phyloP scores from a whole-genome alignment of 2,329 filamentous ascomycete genomes.

The Magnaporthiopsis rhizophila region DNA sequence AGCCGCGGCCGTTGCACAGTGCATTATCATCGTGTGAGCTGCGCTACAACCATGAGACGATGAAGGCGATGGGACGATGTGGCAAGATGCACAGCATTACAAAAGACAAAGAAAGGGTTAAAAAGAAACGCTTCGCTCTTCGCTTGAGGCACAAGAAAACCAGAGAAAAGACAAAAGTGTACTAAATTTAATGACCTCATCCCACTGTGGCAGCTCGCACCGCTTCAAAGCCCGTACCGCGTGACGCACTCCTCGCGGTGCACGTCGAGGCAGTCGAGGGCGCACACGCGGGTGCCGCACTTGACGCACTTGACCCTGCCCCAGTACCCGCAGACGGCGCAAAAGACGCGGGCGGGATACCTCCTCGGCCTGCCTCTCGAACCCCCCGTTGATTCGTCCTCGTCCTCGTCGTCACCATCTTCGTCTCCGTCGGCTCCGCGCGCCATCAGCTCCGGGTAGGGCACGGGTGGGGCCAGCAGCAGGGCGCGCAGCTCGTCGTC shows the following conservation, averaged over 20 bases:
- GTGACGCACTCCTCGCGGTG: constrained; percentile 67
- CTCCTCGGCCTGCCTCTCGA: constrained; percentile 14
- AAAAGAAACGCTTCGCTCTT: too few species aligned
- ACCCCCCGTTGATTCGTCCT: constrained; percentile 21
- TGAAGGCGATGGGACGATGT: too few species aligned
- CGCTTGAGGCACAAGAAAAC: too few species aligned
- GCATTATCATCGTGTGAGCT: too few species aligned
- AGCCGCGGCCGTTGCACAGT: too few species aligned
- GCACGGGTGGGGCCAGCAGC: constrained; percentile 55
- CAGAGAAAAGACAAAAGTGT: too few species aligned
- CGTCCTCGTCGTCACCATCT: constrained; percentile 29
- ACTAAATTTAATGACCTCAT: too few species aligned
- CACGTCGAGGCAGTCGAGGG: constrained; percentile 62
- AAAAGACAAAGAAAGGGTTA: too few species aligned
- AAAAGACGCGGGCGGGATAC: constrained; percentile 59
- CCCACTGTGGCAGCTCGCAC: too few species aligned
- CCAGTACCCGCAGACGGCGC: constrained; percentile 78
- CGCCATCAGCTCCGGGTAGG: constrained; percentile 49
- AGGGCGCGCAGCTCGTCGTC: constrained; percentile 57
- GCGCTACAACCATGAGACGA: too few species aligned
- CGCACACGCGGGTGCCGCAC: constrained; percentile 72
- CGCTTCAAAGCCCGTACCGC: constrained; percentile 43
- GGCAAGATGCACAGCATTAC: too few species aligned
- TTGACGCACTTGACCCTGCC: constrained; percentile 67
- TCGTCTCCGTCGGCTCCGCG: constrained; percentile 9